Percentiles rank a stretch among this genome's conserved stretches.
These are phyloP conservation scores for Psidium friedrichsthalianum DNA, from an alignment of 345 rosid genomes.

Conservation along the genomic window DNA sequence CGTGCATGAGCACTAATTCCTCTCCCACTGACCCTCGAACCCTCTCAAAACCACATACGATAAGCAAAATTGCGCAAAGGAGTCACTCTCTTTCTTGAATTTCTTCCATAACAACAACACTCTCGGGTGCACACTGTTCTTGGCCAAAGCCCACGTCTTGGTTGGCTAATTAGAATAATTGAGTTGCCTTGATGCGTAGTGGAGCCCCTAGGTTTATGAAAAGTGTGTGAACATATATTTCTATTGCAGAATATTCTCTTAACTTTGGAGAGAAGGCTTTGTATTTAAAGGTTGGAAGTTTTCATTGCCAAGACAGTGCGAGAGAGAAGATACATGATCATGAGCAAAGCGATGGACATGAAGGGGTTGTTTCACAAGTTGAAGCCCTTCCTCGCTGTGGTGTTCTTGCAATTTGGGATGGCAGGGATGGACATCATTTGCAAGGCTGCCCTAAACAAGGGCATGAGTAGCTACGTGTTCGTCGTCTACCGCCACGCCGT, in stretches of 20 bases:
- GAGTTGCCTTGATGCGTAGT: background rate
- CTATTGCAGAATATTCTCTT: too few relatives aligned
- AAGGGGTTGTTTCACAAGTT: constrained; percentile 12
- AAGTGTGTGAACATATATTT: too few relatives aligned
- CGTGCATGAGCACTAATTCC: background rate
- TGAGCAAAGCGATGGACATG: background rate
- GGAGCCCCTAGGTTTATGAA: background rate
- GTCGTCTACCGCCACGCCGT: constrained; percentile 79
- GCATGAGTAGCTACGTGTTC: constrained; percentile 79
- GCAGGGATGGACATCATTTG: constrained; percentile 84
- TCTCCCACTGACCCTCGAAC: too few relatives aligned
- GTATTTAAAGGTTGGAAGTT: background rate
- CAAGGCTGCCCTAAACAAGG: constrained; percentile 63
- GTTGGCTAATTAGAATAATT: too few relatives aligned
- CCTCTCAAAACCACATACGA: too few relatives aligned
- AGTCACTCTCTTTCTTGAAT: too few relatives aligned
- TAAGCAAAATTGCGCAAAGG: too few relatives aligned
- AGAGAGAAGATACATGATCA: background rate
- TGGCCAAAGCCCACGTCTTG: too few relatives aligned
- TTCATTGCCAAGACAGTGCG: too few relatives aligned
- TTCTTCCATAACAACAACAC: too few relatives aligned
- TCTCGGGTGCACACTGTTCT: too few relatives aligned
- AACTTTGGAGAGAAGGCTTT: background rate
- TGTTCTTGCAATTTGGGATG: constrained; percentile 68
- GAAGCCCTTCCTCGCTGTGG: constrained; percentile 54